These are phyloP conservation scores for Suhomyces kunorum DNA, from an alignment of 1,139 yeast species.

Conservation along the genomic window DNA sequence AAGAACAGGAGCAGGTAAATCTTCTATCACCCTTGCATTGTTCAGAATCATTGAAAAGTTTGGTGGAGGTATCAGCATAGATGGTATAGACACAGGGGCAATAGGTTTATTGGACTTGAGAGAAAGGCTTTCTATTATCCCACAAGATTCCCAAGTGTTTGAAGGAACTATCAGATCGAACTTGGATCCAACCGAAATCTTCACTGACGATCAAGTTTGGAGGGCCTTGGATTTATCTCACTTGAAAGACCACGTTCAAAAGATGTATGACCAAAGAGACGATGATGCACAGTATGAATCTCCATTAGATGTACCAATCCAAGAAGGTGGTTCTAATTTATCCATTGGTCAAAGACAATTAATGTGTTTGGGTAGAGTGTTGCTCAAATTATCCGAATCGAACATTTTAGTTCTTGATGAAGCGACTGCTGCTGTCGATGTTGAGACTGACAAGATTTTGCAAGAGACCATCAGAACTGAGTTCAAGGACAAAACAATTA, in stretches of 20 bases:
- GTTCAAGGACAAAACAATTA: slow-evolving; percentile 83
- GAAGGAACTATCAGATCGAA: slow-evolving; percentile 88
- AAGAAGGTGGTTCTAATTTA: slow-evolving; percentile 84
- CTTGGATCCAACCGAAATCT: slow-evolving; percentile 76
- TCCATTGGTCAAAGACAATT: slow-evolving; percentile 92
- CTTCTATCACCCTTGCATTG: slow-evolving; percentile 32
- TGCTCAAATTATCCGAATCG: slow-evolving; percentile 63
- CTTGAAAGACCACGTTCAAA: slow-evolving; percentile 67
- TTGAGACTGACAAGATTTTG: slow-evolving; percentile 83
- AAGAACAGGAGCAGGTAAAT: slow-evolving; percentile 37
- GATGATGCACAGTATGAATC: slow-evolving; percentile 31
- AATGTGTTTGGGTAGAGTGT: slow-evolving; percentile 87
- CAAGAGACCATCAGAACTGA: slow-evolving; percentile 87
- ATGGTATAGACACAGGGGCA: slow-evolving; percentile 62
- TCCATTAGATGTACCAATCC: slow-evolving; percentile 63
- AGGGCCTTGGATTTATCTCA: slow-evolving; percentile 82
- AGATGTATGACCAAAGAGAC: slow-evolving; percentile 50
- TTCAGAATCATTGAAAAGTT: slow-evolving; percentile 70
- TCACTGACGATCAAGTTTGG: slow-evolving; percentile 82
- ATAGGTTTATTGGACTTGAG: slow-evolving; percentile 86
- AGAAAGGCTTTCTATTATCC: slow-evolving; percentile 84
- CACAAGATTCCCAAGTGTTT: slow-evolving; percentile 96
- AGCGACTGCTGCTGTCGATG: slow-evolving; percentile 98
- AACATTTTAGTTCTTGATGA: slow-evolving; percentile 85
- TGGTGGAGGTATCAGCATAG: slow-evolving; percentile 71